A percentile compares a stretch with the other conserved stretches of the same genome.
Evolutionary conservation across 1,284 basidiomycete genomes (phyloP).

Genomic region (Moniliophthora roreri): DNA sequence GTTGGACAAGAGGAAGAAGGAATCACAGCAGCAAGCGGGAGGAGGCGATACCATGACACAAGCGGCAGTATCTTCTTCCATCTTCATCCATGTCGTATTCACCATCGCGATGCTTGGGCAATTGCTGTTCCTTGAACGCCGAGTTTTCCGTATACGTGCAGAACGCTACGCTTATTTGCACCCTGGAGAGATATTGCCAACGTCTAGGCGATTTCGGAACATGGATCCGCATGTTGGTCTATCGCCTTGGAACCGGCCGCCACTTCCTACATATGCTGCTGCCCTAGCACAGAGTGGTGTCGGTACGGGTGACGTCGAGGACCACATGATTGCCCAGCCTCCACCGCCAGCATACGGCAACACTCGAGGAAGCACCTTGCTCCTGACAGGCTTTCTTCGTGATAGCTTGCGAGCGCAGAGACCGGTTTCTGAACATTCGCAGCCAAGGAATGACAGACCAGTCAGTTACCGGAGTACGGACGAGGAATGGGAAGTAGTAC

Average conservation of each 20-base stretch:
- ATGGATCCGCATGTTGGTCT: slow-evolving; percentile 41
- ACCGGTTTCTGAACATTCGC: slow-evolving; percentile 37
- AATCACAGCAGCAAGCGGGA: neutral
- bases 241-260: slow-evolving; percentile 69
- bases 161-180: slow-evolving; percentile 61
- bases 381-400: slow-evolving; percentile 54
- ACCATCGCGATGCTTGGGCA: slow-evolving; percentile 47
- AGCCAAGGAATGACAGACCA: slow-evolving; percentile 36
- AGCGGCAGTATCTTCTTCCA: slow-evolving; percentile 29
- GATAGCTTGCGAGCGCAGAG: slow-evolving; percentile 47
- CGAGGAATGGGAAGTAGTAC: slow-evolving; percentile 55
- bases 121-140: slow-evolving; percentile 63
- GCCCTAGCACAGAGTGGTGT: slow-evolving; percentile 64
- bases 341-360: slow-evolving; percentile 75
- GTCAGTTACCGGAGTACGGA: slow-evolving; percentile 55
- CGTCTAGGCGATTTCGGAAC: slow-evolving; percentile 30
- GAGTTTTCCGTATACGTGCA: slow-evolving; percentile 59
- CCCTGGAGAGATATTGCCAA: slow-evolving; percentile 55
- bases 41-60: neutral
- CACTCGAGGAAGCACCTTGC: slow-evolving; percentile 63
- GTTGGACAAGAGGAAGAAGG: slow-evolving; percentile 6
- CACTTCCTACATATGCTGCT: slow-evolving; percentile 69
- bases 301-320: slow-evolving; percentile 75
- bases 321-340: slow-evolving; percentile 59
- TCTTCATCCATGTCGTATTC: slow-evolving; percentile 64